phyloP scores from a whole-genome alignment of 2,329 filamentous ascomycete genomes.

The Talaromyces sp. region DNA sequence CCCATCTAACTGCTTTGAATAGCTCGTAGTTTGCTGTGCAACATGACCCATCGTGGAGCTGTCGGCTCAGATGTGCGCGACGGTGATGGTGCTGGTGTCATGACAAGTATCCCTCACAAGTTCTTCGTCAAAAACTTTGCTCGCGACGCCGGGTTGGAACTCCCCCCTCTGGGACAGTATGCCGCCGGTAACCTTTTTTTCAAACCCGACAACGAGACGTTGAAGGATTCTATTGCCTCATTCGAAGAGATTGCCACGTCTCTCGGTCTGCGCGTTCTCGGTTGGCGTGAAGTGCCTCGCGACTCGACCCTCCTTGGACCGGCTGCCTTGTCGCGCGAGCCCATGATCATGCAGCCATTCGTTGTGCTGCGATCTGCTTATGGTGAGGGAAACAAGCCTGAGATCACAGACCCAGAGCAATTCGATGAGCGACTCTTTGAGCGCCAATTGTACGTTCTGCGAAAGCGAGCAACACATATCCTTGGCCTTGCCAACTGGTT shows the following conservation, averaged over 20 bases:
- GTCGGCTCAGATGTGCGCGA: constrained; percentile 97
- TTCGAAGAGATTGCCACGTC: constrained; percentile 92
- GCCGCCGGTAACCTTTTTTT: constrained; percentile 98
- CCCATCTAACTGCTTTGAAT: constrained; percentile 15
- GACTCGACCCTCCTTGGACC: constrained; percentile 91
- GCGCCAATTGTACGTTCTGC: constrained; percentile 85
- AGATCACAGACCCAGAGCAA: constrained; percentile 68
- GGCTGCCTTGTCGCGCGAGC: constrained; percentile 88
- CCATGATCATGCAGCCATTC: constrained; percentile 91
- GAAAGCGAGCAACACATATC: constrained; percentile 90
- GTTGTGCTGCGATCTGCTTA: constrained; percentile 83
- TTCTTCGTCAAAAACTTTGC: constrained; percentile 99
- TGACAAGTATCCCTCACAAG: constrained; percentile 97
- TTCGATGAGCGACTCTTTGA: constrained; percentile 87
- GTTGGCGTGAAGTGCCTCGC: constrained; percentile 92
- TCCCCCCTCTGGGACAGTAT: constrained; percentile 87
- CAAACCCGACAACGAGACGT: constrained; percentile 86
- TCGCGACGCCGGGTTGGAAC: constrained; percentile 77
- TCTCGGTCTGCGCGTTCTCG: constrained; percentile 81
- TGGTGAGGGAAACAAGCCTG: constrained; percentile 72
- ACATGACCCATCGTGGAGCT: constrained; percentile 99
- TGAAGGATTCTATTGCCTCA: constrained; percentile 83
- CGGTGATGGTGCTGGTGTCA: constrained; percentile 96
- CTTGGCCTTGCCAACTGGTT: constrained; percentile 98
- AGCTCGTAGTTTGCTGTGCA: constrained; percentile 93